Evolutionary conservation across 2,329 filamentous ascomycete species (phyloP).

Genomic region (Metarhizium sp.): DNA sequence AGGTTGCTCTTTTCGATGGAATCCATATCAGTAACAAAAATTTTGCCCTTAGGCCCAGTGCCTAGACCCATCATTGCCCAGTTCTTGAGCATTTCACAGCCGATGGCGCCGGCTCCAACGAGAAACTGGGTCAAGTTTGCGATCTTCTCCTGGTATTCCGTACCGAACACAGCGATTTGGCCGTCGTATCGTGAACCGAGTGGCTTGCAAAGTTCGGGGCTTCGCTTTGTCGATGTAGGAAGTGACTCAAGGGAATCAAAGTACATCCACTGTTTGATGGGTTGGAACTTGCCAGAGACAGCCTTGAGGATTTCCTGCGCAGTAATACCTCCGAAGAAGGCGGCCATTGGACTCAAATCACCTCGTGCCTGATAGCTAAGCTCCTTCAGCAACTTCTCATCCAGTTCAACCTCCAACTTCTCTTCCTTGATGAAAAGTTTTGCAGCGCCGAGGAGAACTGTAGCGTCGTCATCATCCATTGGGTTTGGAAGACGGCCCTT

Average conservation of each 20-base stretch:
- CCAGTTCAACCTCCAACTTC: slow-evolving; percentile 59
- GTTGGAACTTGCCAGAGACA: slow-evolving; percentile 94
- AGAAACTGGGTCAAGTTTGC: slow-evolving; percentile 86
- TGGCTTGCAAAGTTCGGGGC: slow-evolving; percentile 82
- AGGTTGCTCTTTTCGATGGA: slow-evolving; percentile 98
- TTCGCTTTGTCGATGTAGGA: slow-evolving; percentile 63
- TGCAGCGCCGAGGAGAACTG: slow-evolving; percentile 65
- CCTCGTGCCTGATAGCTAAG: slow-evolving; percentile 90
- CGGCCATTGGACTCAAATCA: slow-evolving; percentile 85
- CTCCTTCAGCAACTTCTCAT: slow-evolving; percentile 88
- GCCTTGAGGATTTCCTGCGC: slow-evolving; percentile 96
- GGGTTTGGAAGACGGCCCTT: slow-evolving; percentile 72
- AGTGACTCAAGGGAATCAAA: slow-evolving; percentile 97
- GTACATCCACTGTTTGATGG: slow-evolving; percentile 93
- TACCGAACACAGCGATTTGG: slow-evolving; percentile 92
- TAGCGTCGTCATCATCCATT: slow-evolving; percentile 76
- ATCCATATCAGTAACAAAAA: slow-evolving; percentile 94
- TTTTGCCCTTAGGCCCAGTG: slow-evolving; percentile 78
- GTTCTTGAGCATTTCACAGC: slow-evolving; percentile 98
- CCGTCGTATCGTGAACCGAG: slow-evolving; percentile 84
- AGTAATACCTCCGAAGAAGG: slow-evolving; percentile 86
- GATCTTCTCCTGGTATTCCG: slow-evolving; percentile 88
- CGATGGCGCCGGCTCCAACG: slow-evolving; percentile 92
- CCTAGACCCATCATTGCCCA: slow-evolving; percentile 98
- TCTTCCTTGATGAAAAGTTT: slow-evolving; percentile 66